Evolutionary conservation across 768 basidiomycete genomes (phyloP), one percentile per base, ranked within the genome.

Genomic region (Pleurotus eryngii): DNA sequence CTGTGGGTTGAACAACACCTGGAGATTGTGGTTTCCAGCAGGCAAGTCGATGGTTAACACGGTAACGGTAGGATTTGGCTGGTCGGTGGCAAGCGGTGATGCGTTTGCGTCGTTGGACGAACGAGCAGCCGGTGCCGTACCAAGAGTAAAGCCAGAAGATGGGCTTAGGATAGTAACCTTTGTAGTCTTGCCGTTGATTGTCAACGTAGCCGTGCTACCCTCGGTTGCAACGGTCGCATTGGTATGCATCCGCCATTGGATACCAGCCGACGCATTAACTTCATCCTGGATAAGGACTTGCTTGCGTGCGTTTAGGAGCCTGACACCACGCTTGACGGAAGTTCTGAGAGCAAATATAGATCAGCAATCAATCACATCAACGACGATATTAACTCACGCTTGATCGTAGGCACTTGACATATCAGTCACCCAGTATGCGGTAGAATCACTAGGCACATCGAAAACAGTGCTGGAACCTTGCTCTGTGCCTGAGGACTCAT

Each of bases 281-380:
- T 99, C 97, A 72, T 98, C 96, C 70, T 96, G 96, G 46, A 99
- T 68, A 14, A 99, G 83, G 12, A 98, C 86, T 72, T 98, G 97
- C 60, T 80, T 82, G 60, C 97, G 85, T 38, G 74, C 77, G 71
- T 98, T 98, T 61, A 98, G 65, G 58, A 86, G 67, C 47, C 94
- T 90, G 54, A 95, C 76, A 49, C 95, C 97, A 59, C 97, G 94
- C 65, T 85, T 83, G 65, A 90, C 82, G 6, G 89, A 84, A 17
- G 85, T 79, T 35, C 85, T 89, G 59, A 9, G 56, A 35, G 53
- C 49, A 57, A 26, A 43, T 5, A 26, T 2, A 39, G 35, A 64
- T 63, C 59, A 67, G 63, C 64, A 46, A 59, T 39, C 6, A 7
- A 49, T 39, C 38, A 45, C 49, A 22, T 46, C 22, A 35, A 38